Evolutionary conservation across 2,329 filamentous ascomycete genomes (phyloP).

Genomic region (Paracoccidioides lutzii): DNA sequence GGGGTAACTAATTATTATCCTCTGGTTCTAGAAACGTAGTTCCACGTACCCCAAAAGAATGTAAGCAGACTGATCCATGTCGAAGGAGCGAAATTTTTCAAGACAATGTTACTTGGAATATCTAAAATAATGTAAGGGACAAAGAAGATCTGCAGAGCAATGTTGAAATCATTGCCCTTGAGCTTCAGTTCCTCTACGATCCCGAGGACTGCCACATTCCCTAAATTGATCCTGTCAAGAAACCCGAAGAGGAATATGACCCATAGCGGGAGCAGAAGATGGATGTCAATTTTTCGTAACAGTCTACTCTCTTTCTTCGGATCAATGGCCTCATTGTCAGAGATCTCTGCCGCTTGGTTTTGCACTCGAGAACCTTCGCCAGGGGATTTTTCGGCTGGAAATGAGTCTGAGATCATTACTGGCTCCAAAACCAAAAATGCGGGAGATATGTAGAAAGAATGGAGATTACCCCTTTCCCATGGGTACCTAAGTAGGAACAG

Average conservation of each 20-base stretch:
- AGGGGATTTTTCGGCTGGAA: too few relatives aligned
- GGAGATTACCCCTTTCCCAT: too few relatives aligned
- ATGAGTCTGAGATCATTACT: too few relatives aligned
- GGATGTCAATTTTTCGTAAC: constrained; percentile 16
- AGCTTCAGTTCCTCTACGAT: constrained; percentile 14
- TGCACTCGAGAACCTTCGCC: too few relatives aligned
- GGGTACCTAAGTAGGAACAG: too few relatives aligned
- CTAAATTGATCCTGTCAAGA: constrained; percentile 15
- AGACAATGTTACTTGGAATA: constrained; percentile 19
- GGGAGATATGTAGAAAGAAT: too few relatives aligned
- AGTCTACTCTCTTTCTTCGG: constrained; percentile 1
- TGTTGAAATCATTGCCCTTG: constrained; percentile 22
- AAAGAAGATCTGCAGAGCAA: constrained; percentile 24
- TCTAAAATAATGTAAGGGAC: constrained; percentile 19
- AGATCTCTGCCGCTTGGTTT: too few relatives aligned
- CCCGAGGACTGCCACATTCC: constrained; percentile 15
- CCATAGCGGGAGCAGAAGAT: constrained; percentile 14
- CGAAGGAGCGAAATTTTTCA: constrained; percentile 16
- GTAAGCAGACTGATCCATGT: constrained; percentile 14
- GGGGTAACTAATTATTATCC: not conserved
- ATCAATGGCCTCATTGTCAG: too few relatives aligned
- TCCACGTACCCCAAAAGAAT: constrained; percentile 13
- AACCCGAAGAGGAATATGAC: constrained; percentile 14
- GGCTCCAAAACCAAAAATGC: too few relatives aligned
- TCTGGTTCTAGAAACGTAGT: not conserved